These are phyloP conservation scores for Aspergillus nanangensis DNA, from an alignment of 495 filamentous ascomycete genomes.

Conservation along the genomic window DNA sequence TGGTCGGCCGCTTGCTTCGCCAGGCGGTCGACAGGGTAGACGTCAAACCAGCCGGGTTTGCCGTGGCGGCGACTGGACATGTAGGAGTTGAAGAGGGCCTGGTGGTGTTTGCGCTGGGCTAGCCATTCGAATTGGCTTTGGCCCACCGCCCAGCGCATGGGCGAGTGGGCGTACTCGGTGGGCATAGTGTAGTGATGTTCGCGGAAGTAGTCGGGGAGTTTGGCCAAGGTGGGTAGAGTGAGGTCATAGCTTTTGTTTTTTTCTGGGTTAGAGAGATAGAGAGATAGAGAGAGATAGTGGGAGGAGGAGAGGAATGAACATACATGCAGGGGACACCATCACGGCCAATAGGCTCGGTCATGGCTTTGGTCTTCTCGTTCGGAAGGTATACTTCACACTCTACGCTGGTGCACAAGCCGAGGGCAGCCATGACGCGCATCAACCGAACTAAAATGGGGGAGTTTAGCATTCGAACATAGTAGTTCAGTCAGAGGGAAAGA, in stretches of 20 bases:
- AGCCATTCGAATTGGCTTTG: slow-evolving; percentile 41
- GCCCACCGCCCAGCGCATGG: slow-evolving; percentile 38
- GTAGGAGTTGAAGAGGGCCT: slow-evolving; percentile 34
- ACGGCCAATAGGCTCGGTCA: slow-evolving; percentile 31
- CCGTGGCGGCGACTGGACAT: slow-evolving; percentile 36
- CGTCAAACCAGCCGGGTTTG: slow-evolving; percentile 31
- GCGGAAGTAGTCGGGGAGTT: slow-evolving; percentile 30
- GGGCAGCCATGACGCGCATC: slow-evolving; percentile 33
- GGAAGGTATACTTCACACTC: slow-evolving; percentile 23
- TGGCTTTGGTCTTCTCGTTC: slow-evolving; percentile 26
- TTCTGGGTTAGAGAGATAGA: too few species aligned
- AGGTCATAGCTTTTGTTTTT: slow-evolving; percentile 31
- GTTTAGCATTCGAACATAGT: too few species aligned
- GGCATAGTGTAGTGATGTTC: slow-evolving; percentile 26
- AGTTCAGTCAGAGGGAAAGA: neutral
- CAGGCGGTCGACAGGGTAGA: slow-evolving; percentile 28
- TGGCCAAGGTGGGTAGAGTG: slow-evolving; percentile 30
- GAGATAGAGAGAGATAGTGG: too few species aligned
- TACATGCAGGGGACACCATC: slow-evolving; percentile 39
- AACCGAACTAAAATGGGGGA: slow-evolving; percentile 24
- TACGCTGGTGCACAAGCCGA: slow-evolving; percentile 26
- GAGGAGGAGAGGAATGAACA: slow-evolving; percentile 6
- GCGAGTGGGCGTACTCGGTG: slow-evolving; percentile 27
- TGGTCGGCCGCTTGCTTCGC: slow-evolving; percentile 14
- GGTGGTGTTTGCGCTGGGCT: slow-evolving; percentile 23